Percentiles rank a stretch among this genome's conserved stretches.
phyloP scores from a whole-genome alignment of 108 stramenopile genomes.

The Nitzschia palea region DNA sequence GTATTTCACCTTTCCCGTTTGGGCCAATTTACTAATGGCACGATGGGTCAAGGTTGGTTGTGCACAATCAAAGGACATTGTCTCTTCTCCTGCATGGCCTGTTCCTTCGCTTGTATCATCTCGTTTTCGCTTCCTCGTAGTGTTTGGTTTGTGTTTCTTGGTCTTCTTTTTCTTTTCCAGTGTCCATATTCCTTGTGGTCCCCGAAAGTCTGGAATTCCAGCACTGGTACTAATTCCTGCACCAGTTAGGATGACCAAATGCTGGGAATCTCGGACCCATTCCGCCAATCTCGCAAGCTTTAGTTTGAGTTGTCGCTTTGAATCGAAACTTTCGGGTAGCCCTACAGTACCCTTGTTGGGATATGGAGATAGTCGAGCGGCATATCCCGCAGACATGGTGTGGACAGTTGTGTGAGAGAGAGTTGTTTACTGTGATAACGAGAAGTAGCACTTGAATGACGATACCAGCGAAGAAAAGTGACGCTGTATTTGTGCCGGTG shows the following conservation, averaged over 20 bases:
- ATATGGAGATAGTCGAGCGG: conserved; percentile 56
- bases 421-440: no score
- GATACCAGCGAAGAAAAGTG: no score
- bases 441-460: no score
- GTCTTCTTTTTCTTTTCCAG: conserved; percentile 60
- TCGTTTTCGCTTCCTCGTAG: conserved; percentile 16
- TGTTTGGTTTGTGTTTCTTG: conserved; percentile 9
- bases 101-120: conserved; percentile 5
- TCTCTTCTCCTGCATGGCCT: conserved; percentile 36
- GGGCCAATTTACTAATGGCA: conserved; percentile 60
- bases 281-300: conserved; percentile 59
- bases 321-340: conserved; percentile 78
- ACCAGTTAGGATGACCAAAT: conserved; percentile 89
- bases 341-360: conserved; percentile 81
- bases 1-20: conserved; percentile 39
- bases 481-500: no score
- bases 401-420: neutral
- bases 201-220: conserved; percentile 97
- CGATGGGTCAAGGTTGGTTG: conserved; percentile 78
- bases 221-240: conserved; percentile 91
- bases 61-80: conserved; percentile 58
- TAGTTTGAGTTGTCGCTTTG: conserved; percentile 42
- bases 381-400: conserved; percentile 54
- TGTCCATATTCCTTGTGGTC: conserved; percentile 93
- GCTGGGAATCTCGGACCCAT: conserved; percentile 45